These are phyloP conservation scores for Candida anglica DNA, from an alignment of 805 yeast genomes.

Conservation along the genomic window DNA sequence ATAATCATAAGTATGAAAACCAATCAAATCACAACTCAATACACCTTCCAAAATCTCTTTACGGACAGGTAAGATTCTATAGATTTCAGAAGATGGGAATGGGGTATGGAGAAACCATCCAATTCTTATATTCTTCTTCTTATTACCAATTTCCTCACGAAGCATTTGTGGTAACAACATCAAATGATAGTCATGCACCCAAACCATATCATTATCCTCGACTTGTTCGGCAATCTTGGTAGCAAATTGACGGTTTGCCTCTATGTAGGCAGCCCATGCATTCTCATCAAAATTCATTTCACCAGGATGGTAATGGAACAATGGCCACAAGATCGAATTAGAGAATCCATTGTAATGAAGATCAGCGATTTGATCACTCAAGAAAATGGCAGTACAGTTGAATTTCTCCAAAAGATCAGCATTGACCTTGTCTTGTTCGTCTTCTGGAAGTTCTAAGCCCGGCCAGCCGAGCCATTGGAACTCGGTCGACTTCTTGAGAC, in stretches of 20 bases:
- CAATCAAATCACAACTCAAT: constrained; percentile 88
- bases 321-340: constrained; percentile 94
- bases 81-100: constrained; percentile 95
- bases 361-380: constrained; percentile 88
- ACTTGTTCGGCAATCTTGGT: constrained; percentile 64
- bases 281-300: constrained; percentile 97
- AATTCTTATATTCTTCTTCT: constrained; percentile 57
- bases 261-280: constrained; percentile 97
- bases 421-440: constrained; percentile 66
- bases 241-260: constrained; percentile 85
- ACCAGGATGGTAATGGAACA: constrained; percentile 98
- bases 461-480: constrained; percentile 99
- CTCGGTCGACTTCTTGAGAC: constrained; percentile 73
- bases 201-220: constrained; percentile 79
- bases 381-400: constrained; percentile 85
- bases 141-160: constrained; percentile 52
- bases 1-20: constrained; percentile 98
- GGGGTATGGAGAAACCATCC: constrained; percentile 98
- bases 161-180: constrained; percentile 92
- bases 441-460: constrained; percentile 71
- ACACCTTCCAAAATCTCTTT: constrained; percentile 90
- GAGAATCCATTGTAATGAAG: constrained; percentile 95
- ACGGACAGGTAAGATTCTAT: constrained; percentile 92
- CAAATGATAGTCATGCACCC: constrained; percentile 98
- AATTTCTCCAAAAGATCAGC: constrained; percentile 70